Conservation (phyloP, 2,329 filamentous ascomycete species). For the Magnaporthiopsis rhizophila region DNA sequence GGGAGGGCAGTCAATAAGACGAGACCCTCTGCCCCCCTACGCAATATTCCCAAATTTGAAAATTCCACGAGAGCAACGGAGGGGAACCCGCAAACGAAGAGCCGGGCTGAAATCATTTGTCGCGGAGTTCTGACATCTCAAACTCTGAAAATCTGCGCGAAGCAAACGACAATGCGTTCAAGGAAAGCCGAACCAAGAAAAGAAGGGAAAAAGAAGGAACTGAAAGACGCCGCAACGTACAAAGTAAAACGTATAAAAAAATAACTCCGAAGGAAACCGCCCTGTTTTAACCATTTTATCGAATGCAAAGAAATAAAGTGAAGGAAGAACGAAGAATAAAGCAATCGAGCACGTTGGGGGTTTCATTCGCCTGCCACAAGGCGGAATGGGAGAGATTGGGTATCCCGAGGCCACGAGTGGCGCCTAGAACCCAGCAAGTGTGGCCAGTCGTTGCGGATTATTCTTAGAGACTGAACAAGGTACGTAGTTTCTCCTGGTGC, state of each 20-base stretch:
- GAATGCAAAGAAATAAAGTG: constrained; percentile 5
- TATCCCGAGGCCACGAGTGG: neutral
- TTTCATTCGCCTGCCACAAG: neutral
- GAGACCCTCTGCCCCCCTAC: too few relatives aligned
- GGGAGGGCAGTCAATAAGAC: too few relatives aligned
- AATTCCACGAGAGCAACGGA: too few relatives aligned
- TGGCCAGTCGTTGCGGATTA: neutral
- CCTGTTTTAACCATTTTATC: neutral
- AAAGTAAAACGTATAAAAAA: constrained; percentile 17
- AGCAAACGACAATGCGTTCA: neutral
- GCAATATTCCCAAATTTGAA: too few relatives aligned
- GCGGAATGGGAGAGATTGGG: constrained; percentile 4
- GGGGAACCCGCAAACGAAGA: too few relatives aligned
- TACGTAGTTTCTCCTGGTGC: neutral
- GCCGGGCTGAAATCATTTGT: too few relatives aligned
- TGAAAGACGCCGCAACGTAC: constrained; percentile 5
- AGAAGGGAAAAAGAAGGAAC: constrained; percentile 11
- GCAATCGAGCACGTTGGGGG: neutral
- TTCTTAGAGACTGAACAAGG: neutral
- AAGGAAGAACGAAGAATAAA: constrained; percentile 9
- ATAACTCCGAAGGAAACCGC: constrained; percentile 14
- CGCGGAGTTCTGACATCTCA: too few relatives aligned
- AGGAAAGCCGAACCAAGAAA: constrained; percentile 10
- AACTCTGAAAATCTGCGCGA: neutral
- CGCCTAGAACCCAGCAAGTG: neutral